Evolutionary conservation across 129 eudicot species (phyloP).

Genomic region (Deinandra increscens): DNA sequence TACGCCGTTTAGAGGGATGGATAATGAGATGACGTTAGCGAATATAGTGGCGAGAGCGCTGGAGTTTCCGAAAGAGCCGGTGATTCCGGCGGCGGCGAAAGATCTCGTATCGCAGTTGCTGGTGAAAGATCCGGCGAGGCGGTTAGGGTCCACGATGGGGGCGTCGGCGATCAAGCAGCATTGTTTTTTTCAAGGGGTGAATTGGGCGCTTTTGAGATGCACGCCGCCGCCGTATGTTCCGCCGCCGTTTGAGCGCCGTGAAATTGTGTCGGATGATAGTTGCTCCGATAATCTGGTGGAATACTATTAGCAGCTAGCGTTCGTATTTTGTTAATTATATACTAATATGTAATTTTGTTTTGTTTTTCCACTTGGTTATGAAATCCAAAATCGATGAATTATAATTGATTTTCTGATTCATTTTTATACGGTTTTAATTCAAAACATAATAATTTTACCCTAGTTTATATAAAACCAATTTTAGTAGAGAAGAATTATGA

Average conservation of each 20-base stretch:
- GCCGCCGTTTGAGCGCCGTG: slow-evolving; percentile 48
- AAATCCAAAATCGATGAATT: not conserved
- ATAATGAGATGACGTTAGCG: slow-evolving; percentile 83
- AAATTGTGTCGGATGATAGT: slow-evolving; percentile 55
- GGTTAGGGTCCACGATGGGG: slow-evolving; percentile 87
- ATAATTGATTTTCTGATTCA: too few relatives aligned
- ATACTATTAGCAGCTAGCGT: slow-evolving; percentile 53
- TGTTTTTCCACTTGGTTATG: not conserved
- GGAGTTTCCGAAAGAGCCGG: slow-evolving; percentile 91
- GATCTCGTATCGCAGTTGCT: slow-evolving; percentile 75
- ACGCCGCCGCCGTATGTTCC: slow-evolving; percentile 77
- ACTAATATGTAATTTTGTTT: not conserved
- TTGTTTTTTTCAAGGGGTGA: slow-evolving; percentile 74
- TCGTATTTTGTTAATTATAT: not conserved
- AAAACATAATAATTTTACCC: too few relatives aligned
- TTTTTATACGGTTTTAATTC: too few relatives aligned
- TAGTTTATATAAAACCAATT: too few relatives aligned
- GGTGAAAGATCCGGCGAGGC: slow-evolving; percentile 73
- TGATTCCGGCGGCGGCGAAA: slow-evolving; percentile 63
- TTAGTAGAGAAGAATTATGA: too few relatives aligned
- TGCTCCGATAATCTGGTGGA: slow-evolving; percentile 70
- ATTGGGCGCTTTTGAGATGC: slow-evolving; percentile 94
- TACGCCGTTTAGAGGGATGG: slow-evolving; percentile 88
- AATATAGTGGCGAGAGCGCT: slow-evolving; percentile 95
- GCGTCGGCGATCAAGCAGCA: slow-evolving; percentile 84